These are phyloP conservation scores for Hsuehochloa calcarea DNA, from an alignment of 176 grass and related monocot genomes.

Conservation along the genomic window DNA sequence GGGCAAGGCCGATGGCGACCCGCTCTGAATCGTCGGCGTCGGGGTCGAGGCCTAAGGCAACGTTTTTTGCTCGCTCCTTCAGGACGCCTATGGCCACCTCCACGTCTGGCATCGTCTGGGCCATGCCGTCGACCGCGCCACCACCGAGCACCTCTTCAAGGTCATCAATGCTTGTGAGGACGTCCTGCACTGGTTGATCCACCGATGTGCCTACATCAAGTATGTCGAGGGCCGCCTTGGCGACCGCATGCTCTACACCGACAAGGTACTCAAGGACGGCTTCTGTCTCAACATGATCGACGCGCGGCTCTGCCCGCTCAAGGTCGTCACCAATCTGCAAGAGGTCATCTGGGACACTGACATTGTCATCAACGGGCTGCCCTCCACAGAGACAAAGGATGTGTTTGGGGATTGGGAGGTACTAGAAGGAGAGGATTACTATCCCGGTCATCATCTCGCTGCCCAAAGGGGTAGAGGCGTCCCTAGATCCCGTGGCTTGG, in stretches of 20 bases:
- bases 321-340: slow-evolving; percentile 97
- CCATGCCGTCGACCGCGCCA: slow-evolving; percentile 75
- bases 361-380: slow-evolving; percentile 89
- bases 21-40: slow-evolving; percentile 78
- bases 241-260: slow-evolving; percentile 79
- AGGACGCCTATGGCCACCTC: slow-evolving; percentile 91
- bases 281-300: slow-evolving; percentile 99
- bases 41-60: slow-evolving; percentile 92
- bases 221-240: slow-evolving; percentile 89
- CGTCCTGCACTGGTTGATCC: slow-evolving; percentile 73
- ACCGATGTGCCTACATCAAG: slow-evolving; percentile 85
- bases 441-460: slow-evolving; percentile 75
- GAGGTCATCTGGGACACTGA: slow-evolving; percentile 97
- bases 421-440: slow-evolving; percentile 89
- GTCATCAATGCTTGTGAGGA: slow-evolving; percentile 96
- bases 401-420: slow-evolving; percentile 81
- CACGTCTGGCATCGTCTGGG: slow-evolving; percentile 79
- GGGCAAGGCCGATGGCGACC: slow-evolving; percentile 68
- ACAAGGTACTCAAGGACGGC: slow-evolving; percentile 88
- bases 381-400: slow-evolving; percentile 82
- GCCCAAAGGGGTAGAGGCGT: slow-evolving; percentile 89
- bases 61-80: slow-evolving; percentile 86
- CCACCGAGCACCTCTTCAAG: slow-evolving; percentile 78
- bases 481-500: slow-evolving; percentile 71
- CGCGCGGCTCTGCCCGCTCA: slow-evolving; percentile 87